Evolutionary conservation across 2,329 filamentous ascomycete species (phyloP), one percentile per base, ranked within the genome.

Genomic region (Amauroascus verrucosus): DNA sequence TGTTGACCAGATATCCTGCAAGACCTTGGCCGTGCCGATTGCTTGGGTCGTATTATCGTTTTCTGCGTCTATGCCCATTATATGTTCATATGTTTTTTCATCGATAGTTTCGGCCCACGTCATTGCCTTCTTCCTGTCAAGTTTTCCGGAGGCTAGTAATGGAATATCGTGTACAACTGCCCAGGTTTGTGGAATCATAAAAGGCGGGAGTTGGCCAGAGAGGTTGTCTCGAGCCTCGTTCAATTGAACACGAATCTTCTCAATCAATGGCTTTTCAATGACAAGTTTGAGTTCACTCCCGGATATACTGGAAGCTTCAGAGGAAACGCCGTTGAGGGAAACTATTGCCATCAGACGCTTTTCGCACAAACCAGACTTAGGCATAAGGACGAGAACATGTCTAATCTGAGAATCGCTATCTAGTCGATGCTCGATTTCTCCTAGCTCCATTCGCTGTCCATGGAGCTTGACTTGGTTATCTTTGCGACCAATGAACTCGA

Each of bases 401-500:
- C 64, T 67, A 11, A 74, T 57, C 5, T 57, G 60, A n/a, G 54
- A 11, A 48, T 66, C 60, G n/a, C 63, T 63, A 30, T 62, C 58
- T 8, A 70, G 58, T n/a, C 67, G 65, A 55, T 66, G 64, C 44
- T 70, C 67, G 20, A 75, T 75, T 60, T 75, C 76, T 44, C 70
- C 74, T 44, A 82, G 74, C 67, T 82, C 85, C 58, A 84, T 79
- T 47, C 83, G 72, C 59, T 80, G 82, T 13, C 85, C 85, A 7
- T 76, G 71, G 11, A 86, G 66, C 63, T 87, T 86, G 55, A 84
- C 78, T 63, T 83, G 82, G 41, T 77, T 76, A 57, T 86, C 83
- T 60, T 81, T 83, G 41, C 84, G 76, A 5, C 81, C 80, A 22
- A 82, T 59, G 51, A 65, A 66, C 35, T 64, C 59, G 6, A 68